Percentiles rank a stretch among this genome's conserved stretches.
phyloP scores from a whole-genome alignment of 441 rosid species.

The Adansonia madagascariensis region DNA sequence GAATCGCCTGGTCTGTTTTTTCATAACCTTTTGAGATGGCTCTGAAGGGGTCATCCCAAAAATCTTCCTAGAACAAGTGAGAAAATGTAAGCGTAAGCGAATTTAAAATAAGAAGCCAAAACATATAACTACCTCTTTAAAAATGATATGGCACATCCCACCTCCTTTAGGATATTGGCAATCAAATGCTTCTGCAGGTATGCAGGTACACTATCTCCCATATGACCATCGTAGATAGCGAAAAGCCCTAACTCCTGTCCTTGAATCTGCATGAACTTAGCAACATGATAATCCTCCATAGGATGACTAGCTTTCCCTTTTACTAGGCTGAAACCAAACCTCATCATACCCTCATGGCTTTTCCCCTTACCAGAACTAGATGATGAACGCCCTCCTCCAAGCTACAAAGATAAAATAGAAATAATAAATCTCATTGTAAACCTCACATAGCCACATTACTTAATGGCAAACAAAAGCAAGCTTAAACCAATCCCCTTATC shows the following conservation, averaged over 20 bases:
- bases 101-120: too few species aligned
- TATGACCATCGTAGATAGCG: slow-evolving; percentile 90
- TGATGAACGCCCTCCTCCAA: slow-evolving; percentile 45
- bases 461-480: background rate
- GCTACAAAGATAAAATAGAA: slow-evolving; percentile 35
- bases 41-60: slow-evolving; percentile 66
- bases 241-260: slow-evolving; percentile 82
- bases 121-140: slow-evolving; percentile 4
- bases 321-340: slow-evolving; percentile 77
- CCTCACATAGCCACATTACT: slow-evolving; percentile 6
- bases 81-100: slow-evolving; percentile 2
- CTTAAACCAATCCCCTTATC: background rate
- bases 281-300: slow-evolving; percentile 93
- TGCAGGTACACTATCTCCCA: slow-evolving; percentile 80
- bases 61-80: slow-evolving; percentile 59
- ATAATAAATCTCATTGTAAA: background rate
- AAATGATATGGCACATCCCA: slow-evolving; percentile 27
- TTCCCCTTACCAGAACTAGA: slow-evolving; percentile 78
- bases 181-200: slow-evolving; percentile 84
- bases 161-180: slow-evolving; percentile 84
- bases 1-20: slow-evolving; percentile 82
- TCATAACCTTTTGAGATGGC: slow-evolving; percentile 81
- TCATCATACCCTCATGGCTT: slow-evolving; percentile 55
- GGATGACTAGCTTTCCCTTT: slow-evolving; percentile 96
- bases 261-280: slow-evolving; percentile 61